Conservation (phyloP, 1,284 basidiomycete genomes). For the Pulchroboletus neoregius region DNA sequence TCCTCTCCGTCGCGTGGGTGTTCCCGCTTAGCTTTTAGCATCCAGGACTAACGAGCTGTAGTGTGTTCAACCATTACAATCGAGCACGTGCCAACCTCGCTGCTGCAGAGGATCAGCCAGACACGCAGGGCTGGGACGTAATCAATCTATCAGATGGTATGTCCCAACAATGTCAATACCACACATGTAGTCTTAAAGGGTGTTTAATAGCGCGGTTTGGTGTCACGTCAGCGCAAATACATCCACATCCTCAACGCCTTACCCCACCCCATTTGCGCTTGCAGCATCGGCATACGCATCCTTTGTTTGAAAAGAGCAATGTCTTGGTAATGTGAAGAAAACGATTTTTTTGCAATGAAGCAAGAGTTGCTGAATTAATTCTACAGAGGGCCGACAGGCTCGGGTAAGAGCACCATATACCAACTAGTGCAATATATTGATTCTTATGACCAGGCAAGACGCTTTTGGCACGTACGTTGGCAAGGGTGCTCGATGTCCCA, state of each 20-base stretch:
- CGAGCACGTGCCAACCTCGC: conserved; percentile 66
- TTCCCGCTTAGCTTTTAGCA: conserved; percentile 13
- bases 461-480: conserved; percentile 79
- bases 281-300: conserved; percentile 43
- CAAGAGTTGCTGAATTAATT: conserved; percentile 11
- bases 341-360: background rate
- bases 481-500: conserved; percentile 84
- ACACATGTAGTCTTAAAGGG: conserved; percentile 1
- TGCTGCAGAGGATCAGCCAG: conserved; percentile 43
- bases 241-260: conserved; percentile 46
- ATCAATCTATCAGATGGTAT: conserved; percentile 34
- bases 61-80: conserved; percentile 92
- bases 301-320: conserved; percentile 89
- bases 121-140: conserved; percentile 31
- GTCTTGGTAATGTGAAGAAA: conserved; percentile 69
- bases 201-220: conserved; percentile 32
- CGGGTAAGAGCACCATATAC: conserved; percentile 44
- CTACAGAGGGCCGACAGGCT: conserved; percentile 74
- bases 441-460: conserved; percentile 66
- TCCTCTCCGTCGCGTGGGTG: conserved; percentile 84
- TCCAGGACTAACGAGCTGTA: conserved; percentile 31
- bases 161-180: conserved; percentile 11
- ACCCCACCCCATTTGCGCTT: conserved; percentile 38
- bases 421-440: conserved; percentile 1
- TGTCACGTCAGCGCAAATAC: conserved; percentile 52